Conservation (phyloP, 1,139 yeast genomes). For the Blastobotrys buckinghamii region DNA sequence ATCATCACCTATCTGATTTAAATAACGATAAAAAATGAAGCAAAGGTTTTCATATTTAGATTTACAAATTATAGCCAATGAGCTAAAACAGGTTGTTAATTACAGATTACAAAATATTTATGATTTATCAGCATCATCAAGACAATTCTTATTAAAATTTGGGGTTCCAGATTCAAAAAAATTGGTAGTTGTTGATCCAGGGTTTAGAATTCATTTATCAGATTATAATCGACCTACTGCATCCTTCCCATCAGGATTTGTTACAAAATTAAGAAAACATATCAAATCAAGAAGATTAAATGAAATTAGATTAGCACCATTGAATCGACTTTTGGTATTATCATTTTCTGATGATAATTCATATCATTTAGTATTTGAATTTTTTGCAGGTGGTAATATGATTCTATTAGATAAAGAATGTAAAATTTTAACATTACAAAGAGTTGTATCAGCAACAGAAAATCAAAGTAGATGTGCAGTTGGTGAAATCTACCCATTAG, state of each 20-base stretch:
- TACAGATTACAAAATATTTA: constrained; percentile 81
- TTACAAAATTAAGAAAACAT: constrained; percentile 79
- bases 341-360: constrained; percentile 73
- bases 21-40: constrained; percentile 34
- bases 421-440: constrained; percentile 66
- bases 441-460: constrained; percentile 59
- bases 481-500: constrained; percentile 59
- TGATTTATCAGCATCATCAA: constrained; percentile 64
- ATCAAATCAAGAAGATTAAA: constrained; percentile 75
- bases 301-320: constrained; percentile 62
- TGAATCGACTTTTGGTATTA: constrained; percentile 74
- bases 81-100: constrained; percentile 52
- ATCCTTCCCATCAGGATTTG: constrained; percentile 79
- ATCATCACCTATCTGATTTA: background rate
- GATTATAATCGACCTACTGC: constrained; percentile 77
- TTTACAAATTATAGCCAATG: constrained; percentile 63
- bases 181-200: constrained; percentile 75
- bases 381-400: constrained; percentile 92
- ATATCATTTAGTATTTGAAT: constrained; percentile 76
- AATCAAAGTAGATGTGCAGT: constrained; percentile 43
- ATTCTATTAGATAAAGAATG: constrained; percentile 63
- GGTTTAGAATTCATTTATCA: constrained; percentile 73
- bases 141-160: constrained; percentile 76
- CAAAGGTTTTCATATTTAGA: constrained; percentile 87
- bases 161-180: constrained; percentile 78